Base-by-base conservation (phyloP, 2,329 filamentous ascomycete genomes). In the Diaporthe helianthi region DNA sequence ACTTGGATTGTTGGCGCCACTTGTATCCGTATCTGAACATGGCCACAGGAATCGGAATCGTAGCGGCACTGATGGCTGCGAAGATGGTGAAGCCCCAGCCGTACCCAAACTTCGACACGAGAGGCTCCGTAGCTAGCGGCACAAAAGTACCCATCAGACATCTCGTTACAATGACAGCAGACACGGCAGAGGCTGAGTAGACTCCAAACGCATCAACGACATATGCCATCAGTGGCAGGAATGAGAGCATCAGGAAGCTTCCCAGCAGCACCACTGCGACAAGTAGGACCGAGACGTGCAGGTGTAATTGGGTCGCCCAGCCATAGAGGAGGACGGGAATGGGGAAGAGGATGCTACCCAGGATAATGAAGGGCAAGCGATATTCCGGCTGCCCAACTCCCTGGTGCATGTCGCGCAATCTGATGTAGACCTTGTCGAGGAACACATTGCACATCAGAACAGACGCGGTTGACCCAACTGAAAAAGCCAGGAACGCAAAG, bases 141-240 rank as follows among this genome's bases (percentile, higher is more conserved):
- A 90, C 72, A 51, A 90, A 85, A 0, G 87, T 88, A 4, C 86
- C 84, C 76, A 84, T 82, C 0, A 90, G 76, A 69, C 86, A 88
- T 46, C 86, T 79, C 1, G 81, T 81, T 1, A 89, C 84, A 68
- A 89, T 86, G 6, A 88, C 74, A 0, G 84, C 85, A 0, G 86
- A 88, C 79, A 88, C 81, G 1, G 86, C 86, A 13, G 85, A 87
- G 0, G 87, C 87, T 1, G 86, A 83, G 73, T 86, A 88, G 7
- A 85, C 69, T 0, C 86, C 85, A 69, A 84, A 87, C 0, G 86
- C 85, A 70, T 89, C 87, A 2, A 89, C 86, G 0, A 88, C 81
- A 71, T 88, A 89, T 0, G 86, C 82, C 68, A 82, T 83, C 2
- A 88, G 68, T 0, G 87, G 86, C 24, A 89, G 75, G 55, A 83